Base-by-base conservation (phyloP, 441 rosid species). In the Caryocar brasiliense region DNA sequence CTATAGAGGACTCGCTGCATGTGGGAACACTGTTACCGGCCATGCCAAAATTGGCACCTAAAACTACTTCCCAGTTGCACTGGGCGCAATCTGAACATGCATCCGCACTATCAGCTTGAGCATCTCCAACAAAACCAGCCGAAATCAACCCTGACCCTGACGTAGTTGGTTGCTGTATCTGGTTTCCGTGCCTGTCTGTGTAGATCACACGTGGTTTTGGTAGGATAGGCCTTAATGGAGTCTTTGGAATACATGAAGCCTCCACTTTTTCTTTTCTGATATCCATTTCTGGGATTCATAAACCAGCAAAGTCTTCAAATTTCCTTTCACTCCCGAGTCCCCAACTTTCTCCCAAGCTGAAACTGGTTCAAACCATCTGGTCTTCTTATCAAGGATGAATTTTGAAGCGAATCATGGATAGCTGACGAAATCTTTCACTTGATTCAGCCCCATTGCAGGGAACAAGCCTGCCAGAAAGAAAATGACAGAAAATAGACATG, bases 201-300 rank as follows among this genome's bases (percentile, higher is more conserved):
- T 57, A 52, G 68, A 71, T 62, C 63, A 58, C 53, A 0, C 47
- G 58, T 3, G 67, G 50, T 36, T 47, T 51, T 3, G 76, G 67
- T 42, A 21, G 71, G 37, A 50, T 55, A 29, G 76, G 68, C 70
- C 62, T 73, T 9, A 42, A 41, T 14, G 81, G 83, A 40, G 83
- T 74, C 37, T 51, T 51, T 22, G 84, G 86, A 56, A 68, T 71
- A 83, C 78, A 76, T 15, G 72, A 56, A 28, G 40, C 32, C 36
- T 51, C 70, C 44, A 48, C 40, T 40, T 51, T 32, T 63, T 67
- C 23, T 68, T 64, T 24, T 38, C 65, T 58, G 65, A 59, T 61
- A 15, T 59, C 69, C 72, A 59, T 65, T 22, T 21, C 56, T 41
- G n/a, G 6, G 38, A 30, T 40, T 23, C 56, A 33, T 9, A 25